These are phyloP conservation scores for Bipolaris zeicola DNA, from an alignment of 2,329 filamentous ascomycete species.

Conservation along the genomic window DNA sequence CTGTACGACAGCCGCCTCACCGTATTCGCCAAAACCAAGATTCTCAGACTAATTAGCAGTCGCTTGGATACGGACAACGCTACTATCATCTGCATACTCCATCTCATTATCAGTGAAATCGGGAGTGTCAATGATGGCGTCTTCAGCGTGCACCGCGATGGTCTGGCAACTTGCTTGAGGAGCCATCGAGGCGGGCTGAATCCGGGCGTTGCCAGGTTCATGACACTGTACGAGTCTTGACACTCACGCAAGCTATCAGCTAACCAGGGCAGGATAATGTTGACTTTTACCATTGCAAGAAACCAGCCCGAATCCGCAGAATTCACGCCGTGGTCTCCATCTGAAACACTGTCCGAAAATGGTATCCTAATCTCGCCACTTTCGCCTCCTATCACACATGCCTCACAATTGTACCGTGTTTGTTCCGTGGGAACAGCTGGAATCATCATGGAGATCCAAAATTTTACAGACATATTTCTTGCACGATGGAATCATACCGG, in stretches of 20 bases:
- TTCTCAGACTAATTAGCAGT: slow-evolving; percentile 36
- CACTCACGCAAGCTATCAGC: not conserved
- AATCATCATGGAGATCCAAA: slow-evolving; percentile 36
- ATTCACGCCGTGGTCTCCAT: slow-evolving; percentile 17
- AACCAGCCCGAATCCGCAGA: slow-evolving; percentile 25
- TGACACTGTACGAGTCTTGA: slow-evolving; percentile 35
- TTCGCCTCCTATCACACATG: slow-evolving; percentile 23
- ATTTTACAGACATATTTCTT: slow-evolving; percentile 29
- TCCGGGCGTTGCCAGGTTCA: slow-evolving; percentile 27
- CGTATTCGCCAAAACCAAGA: slow-evolving; percentile 40
- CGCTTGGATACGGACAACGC: slow-evolving; percentile 36
- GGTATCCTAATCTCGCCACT: slow-evolving; percentile 31
- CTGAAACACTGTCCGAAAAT: slow-evolving; percentile 5
- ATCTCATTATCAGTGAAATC: slow-evolving; percentile 42
- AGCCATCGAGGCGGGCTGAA: slow-evolving; percentile 31
- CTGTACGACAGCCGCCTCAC: slow-evolving; percentile 39
- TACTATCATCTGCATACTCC: slow-evolving; percentile 39
- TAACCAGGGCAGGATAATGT: slow-evolving; percentile 25
- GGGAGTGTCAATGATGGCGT: slow-evolving; percentile 36
- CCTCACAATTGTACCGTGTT: slow-evolving; percentile 18
- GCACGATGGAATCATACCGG: slow-evolving; percentile 23
- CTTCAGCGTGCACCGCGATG: slow-evolving; percentile 39
- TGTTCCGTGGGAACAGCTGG: slow-evolving; percentile 31
- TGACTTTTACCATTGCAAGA: slow-evolving; percentile 32
- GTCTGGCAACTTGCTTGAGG: slow-evolving; percentile 31